These are phyloP conservation scores for Microbotryum silenes-acaulis DNA, from an alignment of 1,284 basidiomycete species.

Conservation along the genomic window DNA sequence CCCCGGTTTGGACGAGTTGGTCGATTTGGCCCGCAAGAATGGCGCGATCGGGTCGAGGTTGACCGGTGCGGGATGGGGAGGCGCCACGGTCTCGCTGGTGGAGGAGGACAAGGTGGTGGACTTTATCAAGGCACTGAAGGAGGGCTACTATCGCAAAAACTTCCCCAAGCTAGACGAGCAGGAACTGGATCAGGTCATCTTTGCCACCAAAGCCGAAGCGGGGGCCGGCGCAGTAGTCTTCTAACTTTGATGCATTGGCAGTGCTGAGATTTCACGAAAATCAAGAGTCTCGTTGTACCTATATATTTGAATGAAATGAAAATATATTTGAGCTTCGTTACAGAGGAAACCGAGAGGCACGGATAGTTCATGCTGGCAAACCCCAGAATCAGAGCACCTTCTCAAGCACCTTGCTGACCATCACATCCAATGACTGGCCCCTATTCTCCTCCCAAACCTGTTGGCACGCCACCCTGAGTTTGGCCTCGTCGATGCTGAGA, in stretches of 20 bases:
- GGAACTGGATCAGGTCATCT: conserved; percentile 60
- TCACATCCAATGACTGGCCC: not conserved
- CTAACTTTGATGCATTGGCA: not conserved
- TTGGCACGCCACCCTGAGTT: too few relatives aligned
- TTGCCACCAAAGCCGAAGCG: conserved; percentile 74
- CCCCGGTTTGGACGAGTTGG: conserved; percentile 62
- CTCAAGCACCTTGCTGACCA: not conserved
- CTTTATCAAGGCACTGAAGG: conserved; percentile 60
- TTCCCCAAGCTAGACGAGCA: conserved; percentile 57
- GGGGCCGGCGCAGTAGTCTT: conserved; percentile 49
- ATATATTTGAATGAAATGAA: not conserved
- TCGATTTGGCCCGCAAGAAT: conserved; percentile 52
- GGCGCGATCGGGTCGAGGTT: conserved; percentile 70
- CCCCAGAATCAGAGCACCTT: not conserved
- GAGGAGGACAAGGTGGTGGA: conserved; percentile 55
- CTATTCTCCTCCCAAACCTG: not conserved
- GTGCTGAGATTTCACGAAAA: not conserved
- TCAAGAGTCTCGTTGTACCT: not conserved
- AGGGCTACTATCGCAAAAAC: conserved; percentile 49
- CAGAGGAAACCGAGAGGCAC: not conserved
- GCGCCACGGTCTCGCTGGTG: conserved; percentile 76
- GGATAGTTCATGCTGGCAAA: not conserved
- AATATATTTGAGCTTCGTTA: not conserved
- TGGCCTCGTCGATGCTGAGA: too few relatives aligned
- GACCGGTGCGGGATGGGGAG: conserved; percentile 84